Evolutionary conservation across 2,329 filamentous ascomycete species (phyloP), one percentile per base, ranked within the genome.

Genomic region (Venturiaceae sp.): DNA sequence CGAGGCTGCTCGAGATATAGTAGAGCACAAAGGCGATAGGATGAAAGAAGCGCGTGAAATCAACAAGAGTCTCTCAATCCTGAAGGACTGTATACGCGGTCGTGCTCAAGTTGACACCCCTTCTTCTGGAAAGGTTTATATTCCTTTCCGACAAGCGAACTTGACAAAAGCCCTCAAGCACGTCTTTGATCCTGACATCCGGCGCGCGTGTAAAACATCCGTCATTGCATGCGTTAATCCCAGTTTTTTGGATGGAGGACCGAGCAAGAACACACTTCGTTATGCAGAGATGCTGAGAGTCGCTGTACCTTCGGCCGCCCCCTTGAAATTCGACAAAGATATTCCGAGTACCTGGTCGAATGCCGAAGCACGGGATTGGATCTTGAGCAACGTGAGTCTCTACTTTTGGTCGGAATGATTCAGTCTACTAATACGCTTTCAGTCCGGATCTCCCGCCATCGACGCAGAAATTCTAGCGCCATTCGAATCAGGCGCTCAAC

Each of bases 31-130:
- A 60, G 92, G 92, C 2, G 90, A 92, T 52, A 82, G 91, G 52
- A 83, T 95, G 76, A 89, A 87, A 72, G 94, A 99, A 75, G 96
- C 94, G 1, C 92, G 96, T 67, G 95, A 89, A 70, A 99, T 99
- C 80, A 99, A 99, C 77, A 92, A 90, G 75, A 94, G 88, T 65
- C 76, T 99, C 65, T 55, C 53, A 1, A 32, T 41, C 14, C 34
- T 55, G 26, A 37, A 34, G 13, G 53, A 37, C 36, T 55, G 53
- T 14, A 55, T 55, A 11, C 53, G 53, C 8, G 53, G 53, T 11
- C 32, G 53, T 8, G 34, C 53, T 19, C 32, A 30, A 30, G 50
- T 16, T 6, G 21, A 34, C n/a, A 23, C 23, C 5, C 33, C 33
- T 16, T 33, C 33, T 19, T 33, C 33, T 11, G 36, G 36, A 30